phyloP scores from a whole-genome alignment of 768 basidiomycete species.

The Mycena metata region DNA sequence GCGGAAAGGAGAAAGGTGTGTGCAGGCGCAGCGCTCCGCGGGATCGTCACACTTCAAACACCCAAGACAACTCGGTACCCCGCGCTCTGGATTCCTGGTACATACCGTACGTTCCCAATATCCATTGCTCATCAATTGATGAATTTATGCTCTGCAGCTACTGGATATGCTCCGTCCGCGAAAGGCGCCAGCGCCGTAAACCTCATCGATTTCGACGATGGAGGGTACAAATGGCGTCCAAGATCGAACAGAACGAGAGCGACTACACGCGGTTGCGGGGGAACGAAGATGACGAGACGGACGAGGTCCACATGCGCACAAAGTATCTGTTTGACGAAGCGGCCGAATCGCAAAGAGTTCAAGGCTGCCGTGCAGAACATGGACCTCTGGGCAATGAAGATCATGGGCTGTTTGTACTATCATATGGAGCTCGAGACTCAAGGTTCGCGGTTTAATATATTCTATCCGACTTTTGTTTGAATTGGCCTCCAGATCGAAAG shows the following conservation, averaged over 20 bases:
- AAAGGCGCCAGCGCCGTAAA: slow-evolving; percentile 67
- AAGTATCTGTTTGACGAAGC: slow-evolving; percentile 94
- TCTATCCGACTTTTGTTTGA: neutral
- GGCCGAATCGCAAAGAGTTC: slow-evolving; percentile 74
- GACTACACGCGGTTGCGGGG: slow-evolving; percentile 93
- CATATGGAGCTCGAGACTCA: slow-evolving; percentile 97
- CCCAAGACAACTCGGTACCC: no score
- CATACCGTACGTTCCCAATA: no score
- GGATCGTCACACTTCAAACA: no score
- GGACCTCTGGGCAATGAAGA: slow-evolving; percentile 95
- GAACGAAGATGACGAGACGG: slow-evolving; percentile 91
- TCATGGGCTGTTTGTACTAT: slow-evolving; percentile 97
- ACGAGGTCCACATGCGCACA: slow-evolving; percentile 96
- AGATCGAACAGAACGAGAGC: slow-evolving; percentile 84
- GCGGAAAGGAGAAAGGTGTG: no score
- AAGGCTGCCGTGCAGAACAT: slow-evolving; percentile 80
- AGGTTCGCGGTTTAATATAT: slow-evolving; percentile 66
- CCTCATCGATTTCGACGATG: slow-evolving; percentile 84
- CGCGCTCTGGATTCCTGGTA: no score
- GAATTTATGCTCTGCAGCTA: no score
- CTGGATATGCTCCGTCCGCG: slow-evolving; percentile 65
- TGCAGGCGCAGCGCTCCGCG: no score
- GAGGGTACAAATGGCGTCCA: slow-evolving; percentile 89
- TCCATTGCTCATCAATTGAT: no score
- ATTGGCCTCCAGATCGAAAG: slow-evolving; percentile 82